phyloP scores from a whole-genome alignment of 805 yeast species.

The Ogataea angusta region DNA sequence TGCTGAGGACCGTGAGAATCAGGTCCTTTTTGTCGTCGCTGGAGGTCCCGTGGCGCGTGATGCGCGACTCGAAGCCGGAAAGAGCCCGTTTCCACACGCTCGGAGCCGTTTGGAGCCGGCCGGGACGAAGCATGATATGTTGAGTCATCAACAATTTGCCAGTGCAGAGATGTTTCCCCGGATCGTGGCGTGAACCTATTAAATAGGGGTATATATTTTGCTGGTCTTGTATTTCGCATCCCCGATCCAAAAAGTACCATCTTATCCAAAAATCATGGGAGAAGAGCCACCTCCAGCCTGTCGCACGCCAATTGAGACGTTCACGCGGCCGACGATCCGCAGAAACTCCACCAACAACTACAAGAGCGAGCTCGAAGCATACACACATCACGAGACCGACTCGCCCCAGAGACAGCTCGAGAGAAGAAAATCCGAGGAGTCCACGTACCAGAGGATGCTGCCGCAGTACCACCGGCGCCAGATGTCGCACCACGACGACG shows the following conservation, averaged over 20 bases:
- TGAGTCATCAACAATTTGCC: background rate
- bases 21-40: slow-evolving; percentile 60
- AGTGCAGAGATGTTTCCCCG: slow-evolving; percentile 8
- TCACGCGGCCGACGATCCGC: slow-evolving; percentile 12
- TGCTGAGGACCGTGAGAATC: slow-evolving; percentile 77
- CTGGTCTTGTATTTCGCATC: background rate
- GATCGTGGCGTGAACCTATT: slow-evolving; percentile 9
- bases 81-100: slow-evolving; percentile 8
- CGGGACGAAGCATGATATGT: background rate
- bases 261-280: background rate
- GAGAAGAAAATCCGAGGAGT: slow-evolving; percentile 21
- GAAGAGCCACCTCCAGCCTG: slow-evolving; percentile 22
- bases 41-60: slow-evolving; percentile 24
- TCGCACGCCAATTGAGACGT: slow-evolving; percentile 13
- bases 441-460: slow-evolving; percentile 22
- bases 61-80: slow-evolving; percentile 26
- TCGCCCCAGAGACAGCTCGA: slow-evolving; percentile 6
- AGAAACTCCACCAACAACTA: slow-evolving; percentile 21
- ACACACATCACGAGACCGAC: slow-evolving; percentile 10
- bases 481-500: slow-evolving; percentile 12
- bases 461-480: slow-evolving; percentile 23
- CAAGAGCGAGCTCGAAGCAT: slow-evolving; percentile 23
- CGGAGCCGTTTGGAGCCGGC: background rate
- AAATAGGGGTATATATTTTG: background rate
- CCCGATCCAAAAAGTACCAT: too few species aligned